phyloP scores from a whole-genome alignment of 1,284 basidiomycete species.

The Irpex rosettiformis region DNA sequence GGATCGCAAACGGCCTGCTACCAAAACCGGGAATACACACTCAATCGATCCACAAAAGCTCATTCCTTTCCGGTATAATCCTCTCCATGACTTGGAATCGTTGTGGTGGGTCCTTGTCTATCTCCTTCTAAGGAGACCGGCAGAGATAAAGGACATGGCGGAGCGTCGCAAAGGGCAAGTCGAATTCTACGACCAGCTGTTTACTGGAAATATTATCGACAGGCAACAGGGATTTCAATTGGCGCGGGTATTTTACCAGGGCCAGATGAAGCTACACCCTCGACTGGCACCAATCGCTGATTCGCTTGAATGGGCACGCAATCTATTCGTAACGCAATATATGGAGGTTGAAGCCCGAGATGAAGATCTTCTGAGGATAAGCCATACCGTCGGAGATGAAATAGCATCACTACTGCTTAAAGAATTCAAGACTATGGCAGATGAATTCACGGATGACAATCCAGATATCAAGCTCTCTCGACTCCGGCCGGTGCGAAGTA shows the following conservation, averaged over 20 bases:
- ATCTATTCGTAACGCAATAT: not conserved
- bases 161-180: not conserved
- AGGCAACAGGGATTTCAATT: not conserved
- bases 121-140: not conserved
- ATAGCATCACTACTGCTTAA: not conserved
- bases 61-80: not conserved
- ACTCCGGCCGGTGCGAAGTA: not conserved
- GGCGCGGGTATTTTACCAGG: not conserved
- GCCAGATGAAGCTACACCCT: not conserved
- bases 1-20: not conserved
- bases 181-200: not conserved
- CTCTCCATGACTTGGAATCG: conserved; percentile 5
- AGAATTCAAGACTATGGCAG: not conserved
- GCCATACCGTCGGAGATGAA: not conserved
- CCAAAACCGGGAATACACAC: not conserved
- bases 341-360: not conserved
- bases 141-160: not conserved
- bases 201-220: not conserved
- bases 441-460: not conserved
- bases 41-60: no score
- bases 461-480: no score
- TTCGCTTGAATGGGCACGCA: not conserved
- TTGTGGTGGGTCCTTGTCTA: conserved; percentile 1
- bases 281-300: not conserved
- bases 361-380: not conserved